Base-by-base conservation (phyloP, 108 stramenopile species). In the Aurantiochytrium sp. region DNA sequence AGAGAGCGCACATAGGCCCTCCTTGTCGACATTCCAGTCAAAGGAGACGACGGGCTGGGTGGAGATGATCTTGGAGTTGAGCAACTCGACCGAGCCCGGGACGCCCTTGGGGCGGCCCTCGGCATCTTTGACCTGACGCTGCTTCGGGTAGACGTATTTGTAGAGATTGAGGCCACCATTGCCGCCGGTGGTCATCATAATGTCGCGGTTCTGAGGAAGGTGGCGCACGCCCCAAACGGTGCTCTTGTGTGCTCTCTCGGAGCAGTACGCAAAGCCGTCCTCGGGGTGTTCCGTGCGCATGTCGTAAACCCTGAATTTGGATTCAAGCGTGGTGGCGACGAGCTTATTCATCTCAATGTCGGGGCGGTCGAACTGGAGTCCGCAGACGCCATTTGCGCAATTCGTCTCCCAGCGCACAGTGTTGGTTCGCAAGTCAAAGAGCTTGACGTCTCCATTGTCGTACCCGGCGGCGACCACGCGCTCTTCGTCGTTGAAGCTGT, bases 301-400 rank as follows among this genome's bases (percentile, higher is more conserved):
- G 73, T 96, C 96, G 85, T 92, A 97, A 50, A 92, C 68, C 12
- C 93, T 89, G 89, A 97, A 97, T 91, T 94, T 95, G 54, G 93
- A 93, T 87, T 97, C 96, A 17, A 97, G 88, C 15, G 96, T 96
- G 4, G 95, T 95, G 37, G 94, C 94, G 21, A 95, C 94, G 39
- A 94, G 59, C 85, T 96, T 96, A 88, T 96, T 96, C 96, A 96
- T 96, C 86, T 95, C 95, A 87, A 96, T 96, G 85, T 96, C 96
- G 34, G 87, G 91, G 2, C 96, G 92, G 90, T 97, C 96, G 65
- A 96, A 97, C 86, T 95, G 92, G 22, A 95, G 65, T 52, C 87
- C 91, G 36, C 95, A 96, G n/a, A 97, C 96, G 4, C 96, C 96
- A 90, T 97, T 97, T 54, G 87, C 88, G 41, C 91, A 91, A 86